These are phyloP conservation scores for Psilocybe subaeruginosa DNA, from an alignment of 768 basidiomycete genomes.

Conservation along the genomic window DNA sequence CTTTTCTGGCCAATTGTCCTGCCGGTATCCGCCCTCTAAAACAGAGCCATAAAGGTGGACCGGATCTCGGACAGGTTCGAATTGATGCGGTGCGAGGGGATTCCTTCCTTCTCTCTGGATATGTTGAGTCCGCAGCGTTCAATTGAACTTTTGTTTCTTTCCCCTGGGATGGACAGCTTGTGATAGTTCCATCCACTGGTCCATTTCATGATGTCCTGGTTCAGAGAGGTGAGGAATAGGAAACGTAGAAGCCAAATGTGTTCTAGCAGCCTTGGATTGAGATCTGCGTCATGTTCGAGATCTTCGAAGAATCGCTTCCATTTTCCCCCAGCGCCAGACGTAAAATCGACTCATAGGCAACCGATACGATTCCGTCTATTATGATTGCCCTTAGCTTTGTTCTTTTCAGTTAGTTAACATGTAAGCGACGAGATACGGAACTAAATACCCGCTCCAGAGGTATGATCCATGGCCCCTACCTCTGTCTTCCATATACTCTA, in stretches of 20 bases:
- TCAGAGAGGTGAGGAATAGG: constrained; percentile 36
- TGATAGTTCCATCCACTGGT: constrained; percentile 39
- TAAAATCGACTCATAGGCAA: neutral
- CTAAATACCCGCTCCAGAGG: neutral
- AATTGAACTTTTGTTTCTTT: constrained; percentile 21
- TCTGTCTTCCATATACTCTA: neutral
- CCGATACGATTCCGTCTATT: constrained; percentile 4
- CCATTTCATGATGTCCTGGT: constrained; percentile 34
- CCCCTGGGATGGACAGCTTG: constrained; percentile 20
- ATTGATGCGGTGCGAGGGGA: neutral
- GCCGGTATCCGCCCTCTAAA: neutral
- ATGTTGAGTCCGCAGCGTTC: constrained; percentile 36
- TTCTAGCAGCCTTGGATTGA: constrained; percentile 24
- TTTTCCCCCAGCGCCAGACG: neutral
- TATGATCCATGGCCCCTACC: neutral
- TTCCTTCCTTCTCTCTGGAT: constrained; percentile 26
- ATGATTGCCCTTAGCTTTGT: constrained; percentile 5
- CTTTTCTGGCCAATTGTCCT: neutral
- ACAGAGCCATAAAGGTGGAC: neutral
- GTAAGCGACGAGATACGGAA: neutral
- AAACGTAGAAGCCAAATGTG: constrained; percentile 45
- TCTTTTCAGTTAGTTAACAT: too few species aligned
- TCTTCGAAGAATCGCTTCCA: constrained; percentile 2
- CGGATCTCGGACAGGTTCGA: neutral
- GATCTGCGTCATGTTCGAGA: constrained; percentile 17